phyloP scores from a whole-genome alignment of 306 rosid species.

The Trifolium dubium region DNA sequence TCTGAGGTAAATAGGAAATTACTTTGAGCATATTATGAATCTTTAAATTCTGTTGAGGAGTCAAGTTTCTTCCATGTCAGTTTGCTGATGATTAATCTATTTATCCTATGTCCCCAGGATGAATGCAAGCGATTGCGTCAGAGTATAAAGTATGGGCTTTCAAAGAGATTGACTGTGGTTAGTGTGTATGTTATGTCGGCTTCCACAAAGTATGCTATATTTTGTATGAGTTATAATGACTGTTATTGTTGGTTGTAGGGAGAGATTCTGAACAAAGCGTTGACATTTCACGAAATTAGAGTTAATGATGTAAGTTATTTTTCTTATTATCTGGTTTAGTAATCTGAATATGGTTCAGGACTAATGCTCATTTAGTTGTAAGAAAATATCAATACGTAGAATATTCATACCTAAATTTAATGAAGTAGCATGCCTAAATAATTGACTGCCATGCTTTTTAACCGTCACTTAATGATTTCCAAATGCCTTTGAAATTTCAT shows the following conservation, averaged over 20 bases:
- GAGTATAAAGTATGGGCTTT: constrained; percentile 80
- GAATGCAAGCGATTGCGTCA: constrained; percentile 82
- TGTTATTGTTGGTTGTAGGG: constrained; percentile 62
- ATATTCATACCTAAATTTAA: constrained; percentile 12
- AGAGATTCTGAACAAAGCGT: constrained; percentile 76
- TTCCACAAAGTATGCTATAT: constrained; percentile 30
- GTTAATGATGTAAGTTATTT: constrained; percentile 72
- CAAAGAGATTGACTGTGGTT: constrained; percentile 81
- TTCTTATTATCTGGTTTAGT: constrained; percentile 3
- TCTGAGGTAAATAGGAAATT: constrained; percentile 65
- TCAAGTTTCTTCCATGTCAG: constrained; percentile 15
- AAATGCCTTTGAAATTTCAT: constrained; percentile 13
- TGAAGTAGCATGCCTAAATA: constrained; percentile 25
- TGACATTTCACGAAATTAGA: constrained; percentile 73
- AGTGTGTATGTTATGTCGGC: constrained; percentile 48
- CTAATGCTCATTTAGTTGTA: constrained; percentile 24
- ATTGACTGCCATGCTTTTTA: constrained; percentile 22
- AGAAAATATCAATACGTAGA: constrained; percentile 9
- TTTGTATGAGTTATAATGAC: constrained; percentile 33
- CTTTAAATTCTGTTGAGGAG: constrained; percentile 14
- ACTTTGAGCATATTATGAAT: constrained; percentile 22
- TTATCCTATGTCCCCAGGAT: constrained; percentile 61
- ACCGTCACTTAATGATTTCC: constrained; percentile 21
- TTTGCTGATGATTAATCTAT: constrained; percentile 43
- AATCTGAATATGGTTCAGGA: constrained; percentile 26